A percentile compares a stretch with the other conserved stretches of the same genome.
Conservation (phyloP, 1,139 yeast genomes). For the Yamadazyma membranifaciens region DNA sequence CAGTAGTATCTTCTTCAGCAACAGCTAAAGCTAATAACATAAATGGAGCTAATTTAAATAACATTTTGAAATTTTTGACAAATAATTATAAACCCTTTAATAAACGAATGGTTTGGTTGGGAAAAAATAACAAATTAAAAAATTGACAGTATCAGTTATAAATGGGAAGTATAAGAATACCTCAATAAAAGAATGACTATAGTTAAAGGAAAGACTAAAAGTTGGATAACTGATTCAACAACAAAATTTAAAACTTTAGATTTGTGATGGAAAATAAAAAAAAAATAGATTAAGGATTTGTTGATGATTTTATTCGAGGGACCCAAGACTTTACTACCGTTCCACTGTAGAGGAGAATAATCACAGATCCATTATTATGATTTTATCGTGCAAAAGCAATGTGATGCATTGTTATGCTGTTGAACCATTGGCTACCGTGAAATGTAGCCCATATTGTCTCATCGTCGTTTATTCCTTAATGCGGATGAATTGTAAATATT, state of each 20-base stretch:
- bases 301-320: slow-evolving; percentile 9
- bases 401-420: background rate
- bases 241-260: too few relatives aligned
- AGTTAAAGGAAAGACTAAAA: slow-evolving; percentile 29
- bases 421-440: background rate
- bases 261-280: slow-evolving; percentile 1
- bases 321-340: background rate
- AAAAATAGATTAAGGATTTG: slow-evolving; percentile 7
- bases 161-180: background rate
- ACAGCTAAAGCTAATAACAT: slow-evolving; percentile 25
- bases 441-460: too few relatives aligned
- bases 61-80: slow-evolving; percentile 20
- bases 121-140: background rate
- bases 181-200: slow-evolving; percentile 6
- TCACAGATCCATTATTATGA: background rate
- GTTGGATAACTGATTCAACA: slow-evolving; percentile 4
- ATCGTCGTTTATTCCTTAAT: slow-evolving; percentile 1
- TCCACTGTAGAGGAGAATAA: background rate
- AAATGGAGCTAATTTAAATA: slow-evolving; percentile 26
- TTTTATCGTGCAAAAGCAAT: background rate
- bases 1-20: slow-evolving; percentile 43
- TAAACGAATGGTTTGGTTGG: background rate
- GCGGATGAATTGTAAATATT: slow-evolving; percentile 3
- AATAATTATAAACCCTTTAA: background rate
- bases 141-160: background rate